These are phyloP conservation scores for Blastocystis sp. DNA, from an alignment of 352 stramenopile genomes.

Conservation along the genomic window DNA sequence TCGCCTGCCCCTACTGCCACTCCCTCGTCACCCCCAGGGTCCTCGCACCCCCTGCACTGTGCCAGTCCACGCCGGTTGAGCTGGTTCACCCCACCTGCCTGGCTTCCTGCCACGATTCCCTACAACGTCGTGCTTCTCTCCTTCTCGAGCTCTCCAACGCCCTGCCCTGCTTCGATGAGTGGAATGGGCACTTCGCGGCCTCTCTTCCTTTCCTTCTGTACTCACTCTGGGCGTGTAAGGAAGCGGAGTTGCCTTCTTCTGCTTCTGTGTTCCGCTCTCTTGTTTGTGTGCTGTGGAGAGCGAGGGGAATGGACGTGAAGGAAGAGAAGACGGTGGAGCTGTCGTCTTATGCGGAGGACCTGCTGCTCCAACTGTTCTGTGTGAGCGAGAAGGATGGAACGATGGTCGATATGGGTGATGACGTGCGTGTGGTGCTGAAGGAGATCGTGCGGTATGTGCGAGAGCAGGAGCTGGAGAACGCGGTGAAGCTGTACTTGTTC, in stretches of 20 bases:
- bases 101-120: too few species aligned
- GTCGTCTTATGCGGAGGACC: neutral
- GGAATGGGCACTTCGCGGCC: too few species aligned
- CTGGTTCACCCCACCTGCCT: too few species aligned
- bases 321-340: neutral
- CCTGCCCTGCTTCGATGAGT: too few species aligned
- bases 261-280: neutral
- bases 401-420: neutral
- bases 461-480: slow-evolving; percentile 16
- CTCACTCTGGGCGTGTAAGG: neutral
- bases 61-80: too few species aligned
- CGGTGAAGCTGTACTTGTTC: slow-evolving; percentile 18
- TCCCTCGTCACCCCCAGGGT: too few species aligned
- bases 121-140: too few species aligned
- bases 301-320: neutral
- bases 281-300: neutral
- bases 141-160: too few species aligned
- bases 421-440: slow-evolving; percentile 23
- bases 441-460: slow-evolving; percentile 31
- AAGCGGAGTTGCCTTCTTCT: neutral
- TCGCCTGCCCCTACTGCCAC: too few species aligned
- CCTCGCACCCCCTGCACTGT: too few species aligned
- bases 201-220: neutral
- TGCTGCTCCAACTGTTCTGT: too few species aligned
- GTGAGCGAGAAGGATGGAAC: neutral